phyloP scores from a whole-genome alignment of 129 eudicot genomes.

The Centaurea solstitialis region DNA sequence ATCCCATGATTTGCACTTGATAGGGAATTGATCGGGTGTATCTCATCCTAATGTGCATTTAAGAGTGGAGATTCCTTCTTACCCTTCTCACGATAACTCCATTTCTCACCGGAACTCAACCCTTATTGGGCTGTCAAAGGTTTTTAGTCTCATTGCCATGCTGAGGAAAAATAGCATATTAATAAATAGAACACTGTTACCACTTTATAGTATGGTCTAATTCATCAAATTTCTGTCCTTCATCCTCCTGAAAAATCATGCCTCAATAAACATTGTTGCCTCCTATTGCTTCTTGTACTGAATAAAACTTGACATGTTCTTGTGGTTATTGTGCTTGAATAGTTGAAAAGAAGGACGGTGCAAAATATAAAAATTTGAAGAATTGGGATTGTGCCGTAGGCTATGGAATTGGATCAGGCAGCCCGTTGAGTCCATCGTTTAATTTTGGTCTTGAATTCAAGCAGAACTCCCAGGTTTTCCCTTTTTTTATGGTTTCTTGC shows the following conservation, averaged over 20 bases:
- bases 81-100: too few species aligned
- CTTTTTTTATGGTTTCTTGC: constrained; percentile 25
- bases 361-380: constrained; percentile 61
- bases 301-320: constrained; percentile 14
- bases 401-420: constrained; percentile 85
- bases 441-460: constrained; percentile 91
- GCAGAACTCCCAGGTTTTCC: constrained; percentile 69
- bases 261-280: background rate
- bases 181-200: background rate
- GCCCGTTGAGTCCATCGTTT: constrained; percentile 93
- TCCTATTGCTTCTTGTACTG: background rate
- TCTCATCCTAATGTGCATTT: too few species aligned
- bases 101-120: too few species aligned
- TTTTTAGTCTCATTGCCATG: background rate
- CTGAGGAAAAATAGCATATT: background rate
- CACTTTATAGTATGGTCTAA: background rate
- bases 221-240: constrained; percentile 6
- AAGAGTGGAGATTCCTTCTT: too few species aligned
- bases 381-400: constrained; percentile 91
- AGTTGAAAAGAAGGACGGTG: constrained; percentile 65
- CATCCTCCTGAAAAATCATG: background rate
- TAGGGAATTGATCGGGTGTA: too few species aligned
- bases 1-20: too few species aligned
- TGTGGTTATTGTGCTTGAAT: constrained; percentile 26
- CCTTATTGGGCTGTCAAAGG: background rate